phyloP scores from a whole-genome alignment of 495 filamentous ascomycete species.

The Neurospora pannonica region DNA sequence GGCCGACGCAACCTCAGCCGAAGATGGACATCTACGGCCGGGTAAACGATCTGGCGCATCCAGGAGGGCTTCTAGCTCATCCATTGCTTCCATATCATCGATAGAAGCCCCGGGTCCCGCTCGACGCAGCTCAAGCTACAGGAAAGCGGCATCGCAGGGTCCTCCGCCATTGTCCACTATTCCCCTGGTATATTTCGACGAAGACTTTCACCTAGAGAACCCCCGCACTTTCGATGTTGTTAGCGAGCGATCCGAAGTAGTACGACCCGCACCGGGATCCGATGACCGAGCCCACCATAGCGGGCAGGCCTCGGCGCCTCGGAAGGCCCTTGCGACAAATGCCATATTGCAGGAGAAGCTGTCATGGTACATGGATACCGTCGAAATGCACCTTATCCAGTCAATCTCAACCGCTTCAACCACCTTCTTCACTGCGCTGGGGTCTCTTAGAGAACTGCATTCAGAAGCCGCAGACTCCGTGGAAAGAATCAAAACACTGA shows the following conservation, averaged over 20 bases:
- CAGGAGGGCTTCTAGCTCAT: conserved; percentile 37
- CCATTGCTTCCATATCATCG: conserved; percentile 38
- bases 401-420: conserved; percentile 91
- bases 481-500: conserved; percentile 68
- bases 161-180: conserved; percentile 86
- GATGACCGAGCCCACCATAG: conserved; percentile 50
- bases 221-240: conserved; percentile 94
- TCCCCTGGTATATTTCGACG: conserved; percentile 86
- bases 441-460: conserved; percentile 82
- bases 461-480: conserved; percentile 89
- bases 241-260: conserved; percentile 88
- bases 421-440: conserved; percentile 92
- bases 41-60: conserved; percentile 29
- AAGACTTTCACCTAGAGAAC: conserved; percentile 92
- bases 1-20: conserved; percentile 39
- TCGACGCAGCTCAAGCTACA: conserved; percentile 43
- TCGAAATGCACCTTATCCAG: conserved; percentile 93
- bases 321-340: conserved; percentile 90
- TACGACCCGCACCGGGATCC: conserved; percentile 52
- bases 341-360: conserved; percentile 98
- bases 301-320: conserved; percentile 52
- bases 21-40: conserved; percentile 37
- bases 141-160: conserved; percentile 46
- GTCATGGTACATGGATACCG: conserved; percentile 99
- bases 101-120: conserved; percentile 37